A percentile compares a stretch with the other conserved stretches of the same genome.
Evolutionary conservation across 805 yeast species (phyloP).

Genomic region (Cyberlindnera euphorbiae): DNA sequence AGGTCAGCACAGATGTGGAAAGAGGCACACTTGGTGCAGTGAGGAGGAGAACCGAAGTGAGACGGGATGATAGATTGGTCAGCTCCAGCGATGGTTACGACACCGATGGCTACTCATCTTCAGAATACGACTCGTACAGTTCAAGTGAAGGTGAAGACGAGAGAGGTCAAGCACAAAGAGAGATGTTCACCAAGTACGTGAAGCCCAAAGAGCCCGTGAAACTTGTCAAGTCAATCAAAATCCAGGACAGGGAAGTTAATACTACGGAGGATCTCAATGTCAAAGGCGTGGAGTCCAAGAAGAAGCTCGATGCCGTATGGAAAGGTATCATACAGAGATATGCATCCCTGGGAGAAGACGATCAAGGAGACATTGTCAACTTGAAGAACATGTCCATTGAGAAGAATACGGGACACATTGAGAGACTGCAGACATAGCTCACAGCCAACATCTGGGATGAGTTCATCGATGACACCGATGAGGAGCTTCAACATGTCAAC

Average conservation of each 20-base stretch:
- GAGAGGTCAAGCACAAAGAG: conserved; percentile 6
- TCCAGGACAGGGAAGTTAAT: conserved; percentile 6
- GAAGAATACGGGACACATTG: conserved; percentile 21
- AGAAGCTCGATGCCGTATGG: conserved; percentile 28
- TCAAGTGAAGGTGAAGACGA: conserved; percentile 4
- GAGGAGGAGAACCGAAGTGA: too few species aligned
- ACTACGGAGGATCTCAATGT: conserved; percentile 5
- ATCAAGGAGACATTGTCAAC: conserved; percentile 34
- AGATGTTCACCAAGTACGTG: conserved; percentile 4
- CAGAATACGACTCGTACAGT: background rate
- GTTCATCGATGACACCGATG: conserved; percentile 8
- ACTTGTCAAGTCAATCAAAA: conserved; percentile 6
- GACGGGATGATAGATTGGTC: background rate
- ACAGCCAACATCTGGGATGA: conserved; percentile 21
- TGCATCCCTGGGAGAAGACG: conserved; percentile 24
- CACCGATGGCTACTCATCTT: background rate
- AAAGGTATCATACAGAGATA: conserved; percentile 29
- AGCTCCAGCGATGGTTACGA: background rate
- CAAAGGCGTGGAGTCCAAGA: conserved; percentile 17
- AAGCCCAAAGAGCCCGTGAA: background rate
- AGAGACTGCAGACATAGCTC: conserved; percentile 3
- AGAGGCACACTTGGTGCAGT: too few species aligned
- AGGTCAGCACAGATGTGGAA: too few species aligned
- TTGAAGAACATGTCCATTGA: conserved; percentile 18
- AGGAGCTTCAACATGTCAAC: conserved; percentile 1